These are phyloP conservation scores for Penicillium oxalicum DNA, from an alignment of 2,329 filamentous ascomycete genomes.

Conservation along the genomic window DNA sequence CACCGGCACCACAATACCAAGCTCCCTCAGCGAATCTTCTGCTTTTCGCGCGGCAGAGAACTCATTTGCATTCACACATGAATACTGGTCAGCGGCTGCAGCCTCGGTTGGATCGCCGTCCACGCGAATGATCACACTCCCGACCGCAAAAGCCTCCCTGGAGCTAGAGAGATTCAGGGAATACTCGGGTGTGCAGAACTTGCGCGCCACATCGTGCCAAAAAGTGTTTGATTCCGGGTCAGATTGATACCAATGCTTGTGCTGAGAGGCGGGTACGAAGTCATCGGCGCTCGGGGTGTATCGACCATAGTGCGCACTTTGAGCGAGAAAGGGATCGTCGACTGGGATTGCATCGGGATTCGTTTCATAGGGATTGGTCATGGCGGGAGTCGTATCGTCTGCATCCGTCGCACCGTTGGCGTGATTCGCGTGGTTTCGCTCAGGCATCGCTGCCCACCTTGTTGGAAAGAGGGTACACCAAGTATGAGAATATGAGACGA, in stretches of 20 bases:
- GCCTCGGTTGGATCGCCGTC: conserved; percentile 26
- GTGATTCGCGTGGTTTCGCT: conserved; percentile 13
- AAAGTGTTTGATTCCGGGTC: conserved; percentile 27
- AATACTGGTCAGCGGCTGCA: conserved; percentile 26
- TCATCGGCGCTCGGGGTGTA: conserved; percentile 30
- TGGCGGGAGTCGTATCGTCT: conserved; percentile 7
- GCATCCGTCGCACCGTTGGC: conserved; percentile 17
- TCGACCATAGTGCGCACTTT: conserved; percentile 31
- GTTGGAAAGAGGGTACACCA: conserved; percentile 10
- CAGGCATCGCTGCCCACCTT: conserved; percentile 19
- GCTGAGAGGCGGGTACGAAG: conserved; percentile 27
- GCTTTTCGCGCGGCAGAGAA: conserved; percentile 30
- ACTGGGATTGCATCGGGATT: conserved; percentile 25
- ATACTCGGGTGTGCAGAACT: conserved; percentile 28
- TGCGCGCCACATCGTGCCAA: conserved; percentile 32
- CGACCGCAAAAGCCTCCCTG: conserved; percentile 32
- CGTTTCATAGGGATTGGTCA: conserved; percentile 32
- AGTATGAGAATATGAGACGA: neutral
- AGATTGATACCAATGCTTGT: conserved; percentile 29
- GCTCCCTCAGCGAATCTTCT: conserved; percentile 27
- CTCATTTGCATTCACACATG: conserved; percentile 35
- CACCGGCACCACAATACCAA: conserved; percentile 31
- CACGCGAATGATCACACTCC: conserved; percentile 34
- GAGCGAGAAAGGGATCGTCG: conserved; percentile 31
- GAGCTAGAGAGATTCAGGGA: conserved; percentile 26